Evolutionary conservation across 2,329 filamentous ascomycete genomes (phyloP), one percentile per base, ranked within the genome.

Genomic region (Exophiala dermatitidis): DNA sequence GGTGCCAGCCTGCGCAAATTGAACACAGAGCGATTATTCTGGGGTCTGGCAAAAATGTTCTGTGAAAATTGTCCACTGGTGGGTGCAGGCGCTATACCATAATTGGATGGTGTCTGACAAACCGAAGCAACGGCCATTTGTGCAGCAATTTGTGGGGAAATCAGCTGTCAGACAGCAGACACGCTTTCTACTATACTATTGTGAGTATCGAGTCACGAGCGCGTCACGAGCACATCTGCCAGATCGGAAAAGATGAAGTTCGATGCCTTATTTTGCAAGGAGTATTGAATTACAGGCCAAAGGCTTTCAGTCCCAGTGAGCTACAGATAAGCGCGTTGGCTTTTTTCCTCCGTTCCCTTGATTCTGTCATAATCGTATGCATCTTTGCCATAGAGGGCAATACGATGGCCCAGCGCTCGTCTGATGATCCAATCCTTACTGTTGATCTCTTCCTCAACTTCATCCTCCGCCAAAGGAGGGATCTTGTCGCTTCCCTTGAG

Each of bases 351-450:
- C 1, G 61, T 62, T 5, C 61, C 61, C 33, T 43, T 48, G 34
- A 52, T 55, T 6, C 48, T 56, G 32, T 62, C 60, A 54, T 58
- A 62, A 43, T 62, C 53, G 32, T 57, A 52, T 4, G 55, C 57
- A 12, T 59, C 52, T 37, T 60, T 56, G 30, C 58, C 58, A 34
- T 48, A 52, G 34, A 63, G 29, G 28, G 54, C 60, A 52, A 54
- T 53, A 38, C 71, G 64, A 40, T 65, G 59, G 8, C 69, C 69
- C 42, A 73, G 60, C 5, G 67, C 71, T 38, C 69, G 64, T 46
- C 69, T 62, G 55, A 71, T 68, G 52, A 72, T 68, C 71, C 72
- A 74, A 47, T 73, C 60, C 67, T 71, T 57, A 56, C 69, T 71
- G 34, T 62, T 70, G 5, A 72, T 62, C 6, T 65, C 65, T 46